Percentiles rank a stretch among this genome's conserved stretches.
Evolutionary conservation across 2,329 filamentous ascomycete genomes (phyloP).

Genomic region (Dactylellina sp.): DNA sequence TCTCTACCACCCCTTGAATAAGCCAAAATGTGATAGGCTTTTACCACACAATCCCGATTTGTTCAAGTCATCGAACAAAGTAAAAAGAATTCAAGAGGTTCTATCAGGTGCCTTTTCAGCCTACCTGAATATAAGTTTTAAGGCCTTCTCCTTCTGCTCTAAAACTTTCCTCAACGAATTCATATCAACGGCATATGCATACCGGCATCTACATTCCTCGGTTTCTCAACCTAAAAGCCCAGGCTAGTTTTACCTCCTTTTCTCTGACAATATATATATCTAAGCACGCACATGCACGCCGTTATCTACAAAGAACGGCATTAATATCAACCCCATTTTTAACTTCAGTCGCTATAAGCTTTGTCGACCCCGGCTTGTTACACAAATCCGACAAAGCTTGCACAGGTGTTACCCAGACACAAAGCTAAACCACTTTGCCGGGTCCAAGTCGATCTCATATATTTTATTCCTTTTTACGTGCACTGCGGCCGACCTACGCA

Average conservation of each 20-base stretch:
- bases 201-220: slow-evolving; percentile 28
- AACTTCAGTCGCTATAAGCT: no score
- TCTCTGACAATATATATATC: not conserved
- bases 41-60: slow-evolving; percentile 9
- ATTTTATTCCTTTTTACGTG: slow-evolving; percentile 11
- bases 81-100: not conserved
- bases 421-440: slow-evolving; percentile 8
- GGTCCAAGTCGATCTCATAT: slow-evolving; percentile 6
- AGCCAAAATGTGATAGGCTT: slow-evolving; percentile 28
- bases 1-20: slow-evolving; percentile 3
- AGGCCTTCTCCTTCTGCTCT: slow-evolving; percentile 12
- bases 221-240: slow-evolving; percentile 1
- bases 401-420: slow-evolving; percentile 3
- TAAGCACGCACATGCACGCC: no score
- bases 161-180: slow-evolving; percentile 22
- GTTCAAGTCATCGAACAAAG: not conserved
- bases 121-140: slow-evolving; percentile 29
- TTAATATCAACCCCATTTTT: no score
- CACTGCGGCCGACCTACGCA: slow-evolving; percentile 7
- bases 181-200: slow-evolving; percentile 27
- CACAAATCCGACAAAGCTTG: not conserved
- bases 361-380: not conserved
- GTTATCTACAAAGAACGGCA: no score
- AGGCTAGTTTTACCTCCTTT: not conserved
- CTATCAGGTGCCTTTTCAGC: not conserved